Evolutionary conservation across 306 rosid species (phyloP).

Genomic region (Vicia villosa): DNA sequence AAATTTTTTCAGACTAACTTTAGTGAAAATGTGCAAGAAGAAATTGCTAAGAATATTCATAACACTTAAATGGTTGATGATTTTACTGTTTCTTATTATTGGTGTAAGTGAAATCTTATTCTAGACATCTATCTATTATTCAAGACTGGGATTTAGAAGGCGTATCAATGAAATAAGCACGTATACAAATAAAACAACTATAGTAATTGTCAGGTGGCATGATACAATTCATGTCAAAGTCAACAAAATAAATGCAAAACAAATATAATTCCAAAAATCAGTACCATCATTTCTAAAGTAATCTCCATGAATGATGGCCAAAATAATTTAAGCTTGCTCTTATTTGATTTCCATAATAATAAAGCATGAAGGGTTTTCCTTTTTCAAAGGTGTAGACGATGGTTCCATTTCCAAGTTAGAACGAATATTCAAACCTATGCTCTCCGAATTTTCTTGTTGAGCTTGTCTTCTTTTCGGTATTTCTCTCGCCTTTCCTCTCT

Average conservation of each 20-base stretch:
- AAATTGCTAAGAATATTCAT: no score
- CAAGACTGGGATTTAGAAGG: no score
- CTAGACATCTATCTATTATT: no score
- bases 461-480: constrained; percentile 71
- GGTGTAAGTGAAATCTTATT: no score
- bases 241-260: not conserved
- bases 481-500: constrained; percentile 85
- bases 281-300: constrained; percentile 11
- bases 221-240: not conserved
- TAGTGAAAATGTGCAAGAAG: no score
- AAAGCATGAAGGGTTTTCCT: not conserved
- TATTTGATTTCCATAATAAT: not conserved
- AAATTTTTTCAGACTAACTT: no score
- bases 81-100: no score
- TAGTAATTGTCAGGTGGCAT: not conserved
- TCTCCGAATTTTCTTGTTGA: constrained; percentile 66
- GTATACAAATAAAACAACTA: not conserved
- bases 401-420: not conserved
- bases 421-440: constrained; percentile 33
- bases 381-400: not conserved
- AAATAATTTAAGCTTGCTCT: not conserved
- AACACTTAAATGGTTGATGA: no score
- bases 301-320: not conserved
- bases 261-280: not conserved
- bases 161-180: not conserved